Base-by-base conservation (phyloP, 2,329 filamentous ascomycete genomes). In the Colletotrichum higginsianum region DNA sequence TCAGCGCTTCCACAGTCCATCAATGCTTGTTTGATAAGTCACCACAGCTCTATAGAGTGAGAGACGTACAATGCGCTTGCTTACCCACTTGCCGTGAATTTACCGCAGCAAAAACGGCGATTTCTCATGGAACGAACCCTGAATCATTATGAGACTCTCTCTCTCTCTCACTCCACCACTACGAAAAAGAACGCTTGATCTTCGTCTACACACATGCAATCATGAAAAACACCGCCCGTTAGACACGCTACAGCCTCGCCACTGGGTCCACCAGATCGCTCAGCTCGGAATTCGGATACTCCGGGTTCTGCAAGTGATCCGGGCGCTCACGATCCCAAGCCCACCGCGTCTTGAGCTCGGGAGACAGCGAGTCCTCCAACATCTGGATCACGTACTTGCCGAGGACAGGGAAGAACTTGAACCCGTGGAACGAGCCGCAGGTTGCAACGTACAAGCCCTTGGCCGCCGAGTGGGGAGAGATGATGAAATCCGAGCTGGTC, bases 371-470 rank as follows among this genome's bases (percentile, higher is more conserved):
- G 15, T 79, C 86, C 75, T 85, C 86, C 9, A 84, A 79, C 90
- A 87, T 87, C 75, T 89, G 85, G n/a, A 85, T 77, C 38, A 91
- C 84, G 74, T 92, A 92, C 74, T 87, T 88, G 5, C 91, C 90
- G 35, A 92, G 86, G 3, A 88, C 86, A 0, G 91, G 91, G 68
- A 93, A 85, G 79, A 93, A 92, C 79, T 93, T 92, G 84, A 86
- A 92, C 18, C 89, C 87, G 79, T 93, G 91, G 75, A 92, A 91
- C 0, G 90, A 92, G 8, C 91, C 91, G 15, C 89, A 90, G 0
- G 89, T 89, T 0, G 90, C 91, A 2, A 93, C 76, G 75, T 88
- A 92, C 0, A 93, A 80, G 26, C 89, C 89, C 58, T 78, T 77
- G 23, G 76, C 87, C 42, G 82, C 83, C 0, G 85, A 70, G 74